These are phyloP conservation scores for Hymenotorrendiella dingleyae DNA, from an alignment of 2,329 filamentous ascomycete species.

Conservation along the genomic window DNA sequence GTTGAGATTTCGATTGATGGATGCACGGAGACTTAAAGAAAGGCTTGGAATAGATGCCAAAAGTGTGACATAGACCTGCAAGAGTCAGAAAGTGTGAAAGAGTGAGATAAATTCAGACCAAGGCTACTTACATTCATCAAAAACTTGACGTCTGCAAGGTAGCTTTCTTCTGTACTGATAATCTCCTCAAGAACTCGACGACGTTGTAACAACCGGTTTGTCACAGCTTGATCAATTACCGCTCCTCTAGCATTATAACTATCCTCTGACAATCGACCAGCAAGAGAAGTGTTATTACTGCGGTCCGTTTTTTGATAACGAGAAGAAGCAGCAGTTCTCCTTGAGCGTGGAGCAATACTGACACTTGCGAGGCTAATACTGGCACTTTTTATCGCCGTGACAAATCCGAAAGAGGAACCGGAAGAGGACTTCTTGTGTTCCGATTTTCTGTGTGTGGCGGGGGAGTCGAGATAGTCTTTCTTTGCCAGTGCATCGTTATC, in stretches of 20 bases:
- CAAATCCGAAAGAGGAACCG: conserved; percentile 69
- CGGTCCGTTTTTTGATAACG: conserved; percentile 54
- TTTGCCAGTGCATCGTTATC: conserved; percentile 24
- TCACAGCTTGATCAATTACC: conserved; percentile 60
- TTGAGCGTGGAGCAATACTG: conserved; percentile 60
- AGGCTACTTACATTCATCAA: conserved; percentile 68
- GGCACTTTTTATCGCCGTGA: conserved; percentile 75
- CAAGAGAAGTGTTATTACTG: conserved; percentile 56
- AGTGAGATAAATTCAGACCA: conserved; percentile 47
- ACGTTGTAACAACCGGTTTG: conserved; percentile 66
- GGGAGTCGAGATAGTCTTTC: conserved; percentile 20
- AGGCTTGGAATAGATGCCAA: conserved; percentile 63
- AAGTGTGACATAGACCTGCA: conserved; percentile 64
- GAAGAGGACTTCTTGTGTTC: conserved; percentile 57
- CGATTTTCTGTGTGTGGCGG: conserved; percentile 34
- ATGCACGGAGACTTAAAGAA: conserved; percentile 58
- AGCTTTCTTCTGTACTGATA: conserved; percentile 78
- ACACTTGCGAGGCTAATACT: conserved; percentile 70
- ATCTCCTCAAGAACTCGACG: conserved; percentile 80
- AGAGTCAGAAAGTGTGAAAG: conserved; percentile 39
- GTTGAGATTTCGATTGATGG: conserved; percentile 72
- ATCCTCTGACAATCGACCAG: conserved; percentile 58
- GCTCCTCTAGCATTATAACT: conserved; percentile 54
- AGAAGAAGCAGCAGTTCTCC: conserved; percentile 45
- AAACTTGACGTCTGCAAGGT: conserved; percentile 81